Conservation (phyloP, 176 grass and related monocot species). For the Secale cereale region DNA sequence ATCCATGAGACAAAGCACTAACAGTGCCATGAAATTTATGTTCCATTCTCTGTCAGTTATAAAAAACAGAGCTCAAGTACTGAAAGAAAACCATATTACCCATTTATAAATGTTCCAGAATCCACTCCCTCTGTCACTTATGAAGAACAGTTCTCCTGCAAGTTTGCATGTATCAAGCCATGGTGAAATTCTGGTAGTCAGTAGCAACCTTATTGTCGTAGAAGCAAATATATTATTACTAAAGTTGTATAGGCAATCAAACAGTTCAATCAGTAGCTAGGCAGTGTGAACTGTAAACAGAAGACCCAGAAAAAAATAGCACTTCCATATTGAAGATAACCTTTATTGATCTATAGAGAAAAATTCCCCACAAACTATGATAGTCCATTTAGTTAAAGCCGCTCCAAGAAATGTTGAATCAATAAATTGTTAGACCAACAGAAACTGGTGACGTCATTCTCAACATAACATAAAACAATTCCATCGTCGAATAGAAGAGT, state of each 20-base stretch:
- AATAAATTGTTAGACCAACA: not conserved
- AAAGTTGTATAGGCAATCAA: not conserved
- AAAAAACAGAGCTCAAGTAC: not conserved
- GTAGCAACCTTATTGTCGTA: not conserved
- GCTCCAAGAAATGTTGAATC: not conserved
- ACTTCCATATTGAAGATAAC: not conserved
- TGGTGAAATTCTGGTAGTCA: not conserved
- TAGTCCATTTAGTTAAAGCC: not conserved
- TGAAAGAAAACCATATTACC: slow-evolving; percentile 43
- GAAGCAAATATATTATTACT: not conserved
- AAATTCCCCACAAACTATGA: not conserved
- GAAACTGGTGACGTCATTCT: not conserved
- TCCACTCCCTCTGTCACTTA: slow-evolving; percentile 78
- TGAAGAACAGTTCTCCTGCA: slow-evolving; percentile 88
- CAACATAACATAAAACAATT: not conserved
- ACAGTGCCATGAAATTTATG: not conserved
- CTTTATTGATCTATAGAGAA: not conserved
- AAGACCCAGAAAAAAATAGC: not conserved
- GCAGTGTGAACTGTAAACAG: slow-evolving; percentile 2
- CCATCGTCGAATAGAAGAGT: no score
- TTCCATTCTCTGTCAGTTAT: no score
- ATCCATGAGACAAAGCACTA: not conserved
- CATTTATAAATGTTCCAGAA: slow-evolving; percentile 99
- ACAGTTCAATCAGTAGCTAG: slow-evolving; percentile 10
- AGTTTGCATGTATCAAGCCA: slow-evolving; percentile 23